Evolutionary conservation across 73 alveolate species (phyloP).

Genomic region (Urostyla sp.): DNA sequence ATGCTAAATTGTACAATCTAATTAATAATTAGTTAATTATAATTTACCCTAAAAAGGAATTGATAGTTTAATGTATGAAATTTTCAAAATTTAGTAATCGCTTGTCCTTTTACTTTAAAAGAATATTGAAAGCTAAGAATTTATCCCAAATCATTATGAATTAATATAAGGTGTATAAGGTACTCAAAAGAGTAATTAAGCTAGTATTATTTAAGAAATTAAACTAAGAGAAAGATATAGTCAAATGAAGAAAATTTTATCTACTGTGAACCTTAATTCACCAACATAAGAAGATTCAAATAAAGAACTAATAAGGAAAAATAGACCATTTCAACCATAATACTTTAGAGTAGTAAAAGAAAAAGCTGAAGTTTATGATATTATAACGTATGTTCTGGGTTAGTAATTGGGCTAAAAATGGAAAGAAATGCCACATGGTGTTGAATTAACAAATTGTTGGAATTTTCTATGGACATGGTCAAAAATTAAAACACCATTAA

Average conservation of each 20-base stretch:
- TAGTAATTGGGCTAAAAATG: conserved; percentile 82
- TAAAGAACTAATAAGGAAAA: conserved; percentile 9
- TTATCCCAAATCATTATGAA: conserved; percentile 13
- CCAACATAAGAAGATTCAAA: not conserved
- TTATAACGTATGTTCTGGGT: conserved; percentile 90
- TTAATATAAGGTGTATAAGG: conserved; percentile 39
- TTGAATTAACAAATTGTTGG: conserved; percentile 94
- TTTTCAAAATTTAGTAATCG: conserved; percentile 41
- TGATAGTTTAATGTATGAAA: conserved; percentile 33
- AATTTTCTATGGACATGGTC: conserved; percentile 98
- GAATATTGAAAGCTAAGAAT: conserved; percentile 6
- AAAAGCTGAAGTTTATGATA: conserved; percentile 97
- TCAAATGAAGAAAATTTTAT: conserved; percentile 60
- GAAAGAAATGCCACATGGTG: conserved; percentile 98
- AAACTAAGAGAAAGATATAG: conserved; percentile 54
- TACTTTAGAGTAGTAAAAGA: conserved; percentile 96
- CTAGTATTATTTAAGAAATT: conserved; percentile 52
- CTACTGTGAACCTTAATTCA: conserved; percentile 44
- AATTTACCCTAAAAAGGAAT: conserved; percentile 35
- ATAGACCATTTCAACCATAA: conserved; percentile 53
- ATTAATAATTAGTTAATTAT: conserved; percentile 55
- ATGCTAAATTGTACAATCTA: conserved; percentile 5
- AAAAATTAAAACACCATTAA: conserved; percentile 89
- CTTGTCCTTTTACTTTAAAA: conserved; percentile 18
- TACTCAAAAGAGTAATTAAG: conserved; percentile 20